Base-by-base conservation (phyloP, 768 basidiomycete genomes). In the Piloderma croceum region DNA sequence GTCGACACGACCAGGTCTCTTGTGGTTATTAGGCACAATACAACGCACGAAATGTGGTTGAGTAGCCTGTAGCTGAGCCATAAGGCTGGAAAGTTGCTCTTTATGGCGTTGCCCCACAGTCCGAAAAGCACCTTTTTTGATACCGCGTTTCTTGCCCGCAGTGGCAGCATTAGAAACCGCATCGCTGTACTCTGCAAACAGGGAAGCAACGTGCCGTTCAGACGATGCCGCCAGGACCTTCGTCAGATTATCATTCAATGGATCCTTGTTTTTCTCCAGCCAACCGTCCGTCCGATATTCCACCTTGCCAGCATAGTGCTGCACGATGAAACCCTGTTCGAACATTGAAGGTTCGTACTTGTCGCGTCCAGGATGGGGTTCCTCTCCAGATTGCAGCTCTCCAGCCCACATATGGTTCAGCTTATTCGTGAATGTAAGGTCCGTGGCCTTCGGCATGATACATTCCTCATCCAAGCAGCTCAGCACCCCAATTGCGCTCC, bases 211-310 rank as follows among this genome's bases (percentile, higher is more conserved):
- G 54, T 88, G 91, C 27, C 76, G 74, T 54, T 96, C 87, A 2
- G 80, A 71, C 4, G 94, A 93, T 7, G 76, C 71, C 1, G 89
- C 81, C 3, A 98, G 73, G 25, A 98, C 82, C 17, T 90, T 80
- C 1, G 90, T 89, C 38, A 98, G 74, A 58, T 96, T 92, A 60
- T 97, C 93, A 57, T 97, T 97, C 43, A 99, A 68, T 1, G 96
- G 96, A 53, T 99, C 96, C 65, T 96, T 96, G 73, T 99, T 99
- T 81, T 98, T 99, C 69, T 94, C 93, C 50, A 99, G 68, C 96
- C 96, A 99, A 12, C 92, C 90, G 27, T 90, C 83, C 2, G 92
- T 97, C 21, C 84, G 77, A 54, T 99, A 99, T 53, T 98, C 93
- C 53, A 99, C 96, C 50, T 81, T 86, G 23, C 92, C 96, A 1